Conservation (phyloP, 140 eudicot species). For the Stevia rebaudiana region DNA sequence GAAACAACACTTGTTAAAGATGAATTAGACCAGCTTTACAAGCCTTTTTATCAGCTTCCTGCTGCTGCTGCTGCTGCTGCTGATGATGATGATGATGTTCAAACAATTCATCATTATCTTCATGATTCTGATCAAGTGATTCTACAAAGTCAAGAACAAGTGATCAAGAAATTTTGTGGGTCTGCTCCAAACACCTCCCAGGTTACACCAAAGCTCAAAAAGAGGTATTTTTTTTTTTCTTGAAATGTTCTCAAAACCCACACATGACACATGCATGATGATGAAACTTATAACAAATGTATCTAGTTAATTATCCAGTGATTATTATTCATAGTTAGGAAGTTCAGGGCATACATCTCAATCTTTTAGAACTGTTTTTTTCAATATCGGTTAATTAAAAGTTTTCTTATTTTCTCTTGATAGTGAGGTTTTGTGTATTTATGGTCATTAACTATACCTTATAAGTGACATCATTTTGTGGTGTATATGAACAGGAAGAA, state of each 20-base stretch:
- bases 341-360: too few species aligned
- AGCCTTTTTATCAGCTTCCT: conserved; percentile 45
- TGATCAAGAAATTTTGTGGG: conserved; percentile 18
- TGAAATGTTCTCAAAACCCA: neutral
- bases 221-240: conserved; percentile 22
- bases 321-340: too few species aligned
- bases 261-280: conserved; percentile 6
- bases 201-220: conserved; percentile 34
- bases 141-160: conserved; percentile 18
- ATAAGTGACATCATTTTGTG: neutral
- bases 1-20: conserved; percentile 17
- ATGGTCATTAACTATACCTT: neutral
- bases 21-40: conserved; percentile 58
- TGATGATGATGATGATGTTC: neutral
- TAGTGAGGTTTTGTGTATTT: neutral
- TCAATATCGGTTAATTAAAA: too few species aligned
- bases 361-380: too few species aligned
- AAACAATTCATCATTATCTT: conserved; percentile 17
- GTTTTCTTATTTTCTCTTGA: too few species aligned
- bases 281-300: neutral
- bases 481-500: conserved; percentile 51
- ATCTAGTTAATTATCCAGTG: too few species aligned
- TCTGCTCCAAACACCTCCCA: conserved; percentile 28
- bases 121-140: conserved; percentile 21
- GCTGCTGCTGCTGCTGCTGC: neutral